A percentile compares a stretch with the other conserved stretches of the same genome.
Conservation (phyloP, 2,329 filamentous ascomycete genomes). For the Berkeleyomyces rouxiae region DNA sequence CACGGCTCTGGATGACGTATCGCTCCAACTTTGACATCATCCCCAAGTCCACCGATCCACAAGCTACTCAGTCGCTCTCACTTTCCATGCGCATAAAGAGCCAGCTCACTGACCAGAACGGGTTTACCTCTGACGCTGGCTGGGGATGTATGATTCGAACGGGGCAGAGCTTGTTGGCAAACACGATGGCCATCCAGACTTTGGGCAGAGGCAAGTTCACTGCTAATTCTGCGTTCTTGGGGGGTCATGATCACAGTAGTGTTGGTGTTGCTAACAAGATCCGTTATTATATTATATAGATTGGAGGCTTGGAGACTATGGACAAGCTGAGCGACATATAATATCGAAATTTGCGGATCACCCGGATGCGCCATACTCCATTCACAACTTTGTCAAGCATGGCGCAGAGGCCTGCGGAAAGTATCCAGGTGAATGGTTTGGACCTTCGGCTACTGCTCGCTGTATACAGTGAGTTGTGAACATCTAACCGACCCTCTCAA, state of each 20-base stretch:
- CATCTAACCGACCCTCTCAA: neutral
- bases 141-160: conserved; percentile 99
- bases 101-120: conserved; percentile 58
- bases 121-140: conserved; percentile 83
- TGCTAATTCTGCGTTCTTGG: neutral
- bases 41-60: conserved; percentile 57
- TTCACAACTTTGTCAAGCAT: conserved; percentile 84
- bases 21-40: conserved; percentile 75
- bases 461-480: conserved; percentile 67
- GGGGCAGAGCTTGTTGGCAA: conserved; percentile 82
- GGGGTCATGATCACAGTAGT: neutral
- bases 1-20: conserved; percentile 92
- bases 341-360: conserved; percentile 78
- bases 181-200: conserved; percentile 54
- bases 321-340: conserved; percentile 49
- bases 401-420: conserved; percentile 80
- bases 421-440: conserved; percentile 96
- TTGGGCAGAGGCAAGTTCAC: conserved; percentile 55
- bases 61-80: conserved; percentile 55
- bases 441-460: conserved; percentile 83
- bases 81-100: conserved; percentile 71
- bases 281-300: conserved; percentile 26
- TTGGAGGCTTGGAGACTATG: conserved; percentile 52
- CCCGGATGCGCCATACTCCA: conserved; percentile 72
- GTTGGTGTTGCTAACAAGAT: neutral